These are phyloP conservation scores for Pythium monospermum DNA, from an alignment of 352 stramenopile species.

Conservation along the genomic window DNA sequence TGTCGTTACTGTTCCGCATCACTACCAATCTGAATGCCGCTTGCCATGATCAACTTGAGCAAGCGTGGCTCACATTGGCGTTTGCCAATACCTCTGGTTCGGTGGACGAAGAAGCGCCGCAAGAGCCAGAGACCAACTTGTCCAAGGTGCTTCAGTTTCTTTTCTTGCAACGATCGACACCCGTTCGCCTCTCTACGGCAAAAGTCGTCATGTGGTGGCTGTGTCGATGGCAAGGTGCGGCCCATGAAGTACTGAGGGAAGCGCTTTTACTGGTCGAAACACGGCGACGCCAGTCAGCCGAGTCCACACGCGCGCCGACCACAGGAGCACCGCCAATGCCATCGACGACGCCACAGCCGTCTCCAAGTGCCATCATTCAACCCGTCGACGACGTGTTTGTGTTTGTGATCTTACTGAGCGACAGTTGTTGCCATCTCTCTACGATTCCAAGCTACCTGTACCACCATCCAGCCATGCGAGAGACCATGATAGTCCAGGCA, in stretches of 20 bases:
- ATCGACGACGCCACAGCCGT: neutral
- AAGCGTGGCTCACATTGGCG: constrained; percentile 55
- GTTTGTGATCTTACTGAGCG: constrained; percentile 26
- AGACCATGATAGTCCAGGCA: constrained; percentile 28
- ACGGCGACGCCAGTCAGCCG: constrained; percentile 11
- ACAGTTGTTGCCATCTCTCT: constrained; percentile 26
- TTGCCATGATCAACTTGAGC: constrained; percentile 53
- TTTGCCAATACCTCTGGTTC: constrained; percentile 23
- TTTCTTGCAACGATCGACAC: constrained; percentile 39
- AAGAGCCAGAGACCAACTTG: constrained; percentile 15
- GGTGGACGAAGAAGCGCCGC: neutral
- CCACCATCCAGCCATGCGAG: constrained; percentile 16
- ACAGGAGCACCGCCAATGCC: neutral
- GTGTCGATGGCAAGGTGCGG: constrained; percentile 51
- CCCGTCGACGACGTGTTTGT: constrained; percentile 30
- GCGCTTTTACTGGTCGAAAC: constrained; percentile 19
- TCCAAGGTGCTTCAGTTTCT: constrained; percentile 34
- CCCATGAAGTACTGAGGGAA: constrained; percentile 32
- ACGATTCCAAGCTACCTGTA: constrained; percentile 19
- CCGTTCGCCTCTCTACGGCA: constrained; percentile 32
- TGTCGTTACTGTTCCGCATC: constrained; percentile 49
- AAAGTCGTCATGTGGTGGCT: constrained; percentile 64
- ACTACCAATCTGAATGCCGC: constrained; percentile 33
- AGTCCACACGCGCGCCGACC: neutral
- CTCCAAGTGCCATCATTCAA: constrained; percentile 4